phyloP scores from a whole-genome alignment of 495 filamentous ascomycete species.

The Lineolata rhizophorae region DNA sequence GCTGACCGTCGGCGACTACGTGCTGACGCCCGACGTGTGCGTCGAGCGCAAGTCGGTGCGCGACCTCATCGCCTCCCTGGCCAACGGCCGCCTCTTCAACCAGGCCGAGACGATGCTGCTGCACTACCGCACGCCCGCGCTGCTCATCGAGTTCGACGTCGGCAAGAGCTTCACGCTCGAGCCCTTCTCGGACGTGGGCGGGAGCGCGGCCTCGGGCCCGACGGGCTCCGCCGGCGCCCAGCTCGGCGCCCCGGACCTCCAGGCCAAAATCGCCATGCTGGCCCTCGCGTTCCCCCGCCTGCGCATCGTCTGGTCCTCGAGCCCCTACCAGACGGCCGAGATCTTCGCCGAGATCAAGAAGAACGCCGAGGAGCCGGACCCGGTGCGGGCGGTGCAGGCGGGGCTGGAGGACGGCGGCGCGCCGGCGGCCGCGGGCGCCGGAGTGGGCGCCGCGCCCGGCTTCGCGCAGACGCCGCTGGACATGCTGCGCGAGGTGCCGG shows the following conservation, averaged over 20 bases:
- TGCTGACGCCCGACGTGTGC: slow-evolving; percentile 74
- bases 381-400: slow-evolving; percentile 60
- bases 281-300: slow-evolving; percentile 81
- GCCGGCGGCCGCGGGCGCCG: slow-evolving; percentile 31
- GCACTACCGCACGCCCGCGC: slow-evolving; percentile 76
- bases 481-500: slow-evolving; percentile 71
- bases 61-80: slow-evolving; percentile 78
- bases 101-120: slow-evolving; percentile 88
- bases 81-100: slow-evolving; percentile 73
- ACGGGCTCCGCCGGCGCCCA: slow-evolving; percentile 33
- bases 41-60: slow-evolving; percentile 84
- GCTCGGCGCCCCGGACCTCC: slow-evolving; percentile 42
- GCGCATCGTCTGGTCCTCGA: slow-evolving; percentile 80
- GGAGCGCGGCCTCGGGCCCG: slow-evolving; percentile 40
- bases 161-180: slow-evolving; percentile 95
- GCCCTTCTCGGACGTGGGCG: slow-evolving; percentile 63
- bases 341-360: slow-evolving; percentile 90
- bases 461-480: slow-evolving; percentile 53
- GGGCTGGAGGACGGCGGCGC: slow-evolving; percentile 48
- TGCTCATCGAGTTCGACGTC: slow-evolving; percentile 94
- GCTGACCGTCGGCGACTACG: slow-evolving; percentile 92
- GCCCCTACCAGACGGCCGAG: slow-evolving; percentile 88
- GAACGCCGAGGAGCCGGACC: slow-evolving; percentile 72
- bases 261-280: slow-evolving; percentile 78
- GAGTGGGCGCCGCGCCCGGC: too few species aligned